Conservation (phyloP, 192 early-diverging fungal genomes). For the Entophlyctis luteolus region DNA sequence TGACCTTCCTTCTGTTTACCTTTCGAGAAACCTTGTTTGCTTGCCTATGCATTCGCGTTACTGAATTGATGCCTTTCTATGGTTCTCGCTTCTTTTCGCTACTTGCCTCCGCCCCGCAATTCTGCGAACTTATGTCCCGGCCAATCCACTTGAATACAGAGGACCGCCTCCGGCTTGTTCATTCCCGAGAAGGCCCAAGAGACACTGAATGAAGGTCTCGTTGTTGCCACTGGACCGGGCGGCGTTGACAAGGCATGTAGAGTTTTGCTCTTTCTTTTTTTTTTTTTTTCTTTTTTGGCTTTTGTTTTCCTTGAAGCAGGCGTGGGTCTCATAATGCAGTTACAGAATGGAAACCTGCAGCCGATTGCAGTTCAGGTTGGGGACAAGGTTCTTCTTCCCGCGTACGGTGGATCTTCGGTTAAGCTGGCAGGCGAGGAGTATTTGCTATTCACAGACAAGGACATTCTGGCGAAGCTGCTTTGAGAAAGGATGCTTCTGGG, state of each 20-base stretch:
- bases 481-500: no score
- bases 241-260: conserved; percentile 64
- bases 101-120: not conserved
- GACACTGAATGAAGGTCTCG: conserved; percentile 90
- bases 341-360: conserved; percentile 75
- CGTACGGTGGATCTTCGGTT: conserved; percentile 90
- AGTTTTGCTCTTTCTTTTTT: not conserved
- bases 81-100: not conserved
- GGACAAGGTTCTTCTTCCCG: conserved; percentile 92
- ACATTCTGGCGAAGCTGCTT: conserved; percentile 88
- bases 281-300: not conserved
- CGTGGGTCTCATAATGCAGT: no score
- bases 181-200: conserved; percentile 99
- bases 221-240: conserved; percentile 92
- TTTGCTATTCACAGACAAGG: conserved; percentile 85
- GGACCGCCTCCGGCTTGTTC: conserved; percentile 92
- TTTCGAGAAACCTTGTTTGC: no score
- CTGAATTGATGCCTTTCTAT: no score
- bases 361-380: conserved; percentile 81
- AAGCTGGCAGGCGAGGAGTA: conserved; percentile 89
- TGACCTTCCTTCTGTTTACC: no score
- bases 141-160: conserved; percentile 46
- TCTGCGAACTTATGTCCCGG: not conserved
- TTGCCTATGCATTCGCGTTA: no score
- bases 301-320: no score